Evolutionary conservation across 257 asterid species (phyloP).

Genomic region (Euphrasia confusa): DNA sequence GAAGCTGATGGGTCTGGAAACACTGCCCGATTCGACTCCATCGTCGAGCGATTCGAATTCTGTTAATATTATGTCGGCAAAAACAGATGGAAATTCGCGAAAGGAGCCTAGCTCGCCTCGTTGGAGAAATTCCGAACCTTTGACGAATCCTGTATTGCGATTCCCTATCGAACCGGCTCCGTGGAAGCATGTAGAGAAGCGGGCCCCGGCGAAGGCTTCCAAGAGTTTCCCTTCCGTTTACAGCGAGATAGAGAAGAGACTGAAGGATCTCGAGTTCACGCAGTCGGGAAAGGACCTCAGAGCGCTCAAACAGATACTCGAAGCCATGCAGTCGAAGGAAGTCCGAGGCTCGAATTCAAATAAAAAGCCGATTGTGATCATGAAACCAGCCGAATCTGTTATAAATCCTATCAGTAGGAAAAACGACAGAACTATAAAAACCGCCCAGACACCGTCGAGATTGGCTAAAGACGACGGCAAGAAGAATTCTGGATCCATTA

Average conservation of each 20-base stretch:
- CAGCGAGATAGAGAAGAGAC: slow-evolving; percentile 83
- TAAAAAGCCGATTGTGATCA: slow-evolving; percentile 58
- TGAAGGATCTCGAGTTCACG: slow-evolving; percentile 77
- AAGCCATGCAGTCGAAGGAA: slow-evolving; percentile 73
- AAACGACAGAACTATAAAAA: slow-evolving; percentile 37
- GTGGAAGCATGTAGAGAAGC: slow-evolving; percentile 82
- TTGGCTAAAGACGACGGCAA: slow-evolving; percentile 42
- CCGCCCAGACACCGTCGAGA: slow-evolving; percentile 42
- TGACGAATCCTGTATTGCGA: slow-evolving; percentile 57
- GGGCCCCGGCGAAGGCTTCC: too few species aligned
- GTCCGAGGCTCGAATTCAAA: slow-evolving; percentile 34
- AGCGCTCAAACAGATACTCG: slow-evolving; percentile 93
- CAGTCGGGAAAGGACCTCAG: slow-evolving; percentile 90
- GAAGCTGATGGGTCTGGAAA: slow-evolving; percentile 84
- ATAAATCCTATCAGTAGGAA: slow-evolving; percentile 12
- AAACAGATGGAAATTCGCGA: too few species aligned
- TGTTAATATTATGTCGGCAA: too few species aligned
- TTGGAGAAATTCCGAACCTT: slow-evolving; percentile 33
- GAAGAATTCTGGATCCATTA: slow-evolving; percentile 57
- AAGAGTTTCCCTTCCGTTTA: slow-evolving; percentile 65
- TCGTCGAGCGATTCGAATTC: slow-evolving; percentile 26
- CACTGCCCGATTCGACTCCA: slow-evolving; percentile 54
- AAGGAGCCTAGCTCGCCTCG: slow-evolving; percentile 35
- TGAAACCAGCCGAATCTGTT: slow-evolving; percentile 58
- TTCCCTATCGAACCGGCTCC: slow-evolving; percentile 94